Evolutionary conservation across 768 basidiomycete species (phyloP), one percentile per base, ranked within the genome.

Genomic region (Rhodotorula kratochvilovae): DNA sequence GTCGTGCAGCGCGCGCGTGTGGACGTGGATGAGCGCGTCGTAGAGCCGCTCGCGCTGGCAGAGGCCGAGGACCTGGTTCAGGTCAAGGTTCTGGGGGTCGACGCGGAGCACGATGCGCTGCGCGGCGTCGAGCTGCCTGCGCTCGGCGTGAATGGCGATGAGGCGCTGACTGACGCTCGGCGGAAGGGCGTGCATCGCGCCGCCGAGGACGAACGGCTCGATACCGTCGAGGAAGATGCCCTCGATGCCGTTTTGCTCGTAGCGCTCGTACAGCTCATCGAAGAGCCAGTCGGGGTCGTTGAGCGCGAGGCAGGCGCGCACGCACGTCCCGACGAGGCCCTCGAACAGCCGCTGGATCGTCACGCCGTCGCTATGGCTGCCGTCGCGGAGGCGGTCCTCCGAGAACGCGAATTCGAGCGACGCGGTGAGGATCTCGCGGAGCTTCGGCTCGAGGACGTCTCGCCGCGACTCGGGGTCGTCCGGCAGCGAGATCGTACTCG

Each of bases 31-130:
- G 68, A 98, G 85, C 1, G 95, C 93, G 77, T 98, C 95, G 82
- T 92, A 96, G 10, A 98, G 86, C 36, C 85, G 85, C 77, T 92
- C 85, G 67, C 81, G 84, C 79, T 92, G 89, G 77, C 96, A 99
- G 10, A 99, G 84, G 35, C 80, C 84, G 74, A 97, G 89, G 10
- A 89, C 89, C 81, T 97, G 95, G 77, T 97, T 90, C 81, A 97
- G 88, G 78, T 99, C 96, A 68, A 99, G 82, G 76, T 88, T 91
- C 4, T 86, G 82, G 1, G 95, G 92, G 76, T 96, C 91, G 74
- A 97, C 91, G 78, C 95, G 91, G 92, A 93, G 97, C 64, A 99
- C 95, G 67, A 97, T 83, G 42, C 87, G 86, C 80, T 99, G 94
- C 2, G 89, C 90, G 6, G 87, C 83, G 60, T 90, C 89, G 15